Conservation (phyloP, 768 basidiomycete genomes). For the Calocera cornea region DNA sequence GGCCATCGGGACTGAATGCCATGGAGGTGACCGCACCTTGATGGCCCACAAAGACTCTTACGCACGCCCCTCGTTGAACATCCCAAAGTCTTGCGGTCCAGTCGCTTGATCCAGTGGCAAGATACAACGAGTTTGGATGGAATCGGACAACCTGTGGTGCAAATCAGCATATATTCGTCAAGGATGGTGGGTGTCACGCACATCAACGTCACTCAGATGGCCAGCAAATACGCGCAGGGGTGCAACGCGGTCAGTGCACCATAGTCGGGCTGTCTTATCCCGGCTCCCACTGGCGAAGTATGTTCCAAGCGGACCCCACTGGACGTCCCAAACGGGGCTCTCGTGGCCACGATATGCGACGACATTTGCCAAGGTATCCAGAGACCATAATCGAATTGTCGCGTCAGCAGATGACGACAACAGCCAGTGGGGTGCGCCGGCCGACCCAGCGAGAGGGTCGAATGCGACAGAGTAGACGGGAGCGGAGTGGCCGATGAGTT, state of each 20-base stretch:
- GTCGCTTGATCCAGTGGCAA: conserved; percentile 93
- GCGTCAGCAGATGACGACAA: conserved; percentile 88
- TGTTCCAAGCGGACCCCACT: conserved; percentile 97
- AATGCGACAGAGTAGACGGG: conserved; percentile 92
- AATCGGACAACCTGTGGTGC: conserved; percentile 73
- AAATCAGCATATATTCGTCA: conserved; percentile 2
- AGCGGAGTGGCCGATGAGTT: conserved; percentile 91
- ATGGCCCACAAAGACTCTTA: conserved; percentile 92
- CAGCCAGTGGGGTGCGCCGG: conserved; percentile 70
- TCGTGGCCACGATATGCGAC: conserved; percentile 92
- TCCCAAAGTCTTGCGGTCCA: conserved; percentile 96
- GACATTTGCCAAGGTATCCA: conserved; percentile 87
- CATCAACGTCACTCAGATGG: conserved; percentile 93
- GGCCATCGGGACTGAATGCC: conserved; percentile 86
- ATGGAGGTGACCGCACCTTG: conserved; percentile 75
- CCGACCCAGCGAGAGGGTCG: conserved; percentile 80
- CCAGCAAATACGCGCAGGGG: conserved; percentile 88
- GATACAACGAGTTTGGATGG: conserved; percentile 94
- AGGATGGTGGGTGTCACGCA: conserved; percentile 35
- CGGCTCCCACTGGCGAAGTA: conserved; percentile 95
- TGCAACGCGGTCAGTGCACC: conserved; percentile 84
- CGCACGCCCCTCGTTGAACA: conserved; percentile 85
- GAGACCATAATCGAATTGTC: conserved; percentile 82
- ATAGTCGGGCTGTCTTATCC: conserved; percentile 86
- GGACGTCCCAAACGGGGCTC: conserved; percentile 96